phyloP scores from a whole-genome alignment of 2,329 filamentous ascomycete species.

The Trichophyton verrucosum region DNA sequence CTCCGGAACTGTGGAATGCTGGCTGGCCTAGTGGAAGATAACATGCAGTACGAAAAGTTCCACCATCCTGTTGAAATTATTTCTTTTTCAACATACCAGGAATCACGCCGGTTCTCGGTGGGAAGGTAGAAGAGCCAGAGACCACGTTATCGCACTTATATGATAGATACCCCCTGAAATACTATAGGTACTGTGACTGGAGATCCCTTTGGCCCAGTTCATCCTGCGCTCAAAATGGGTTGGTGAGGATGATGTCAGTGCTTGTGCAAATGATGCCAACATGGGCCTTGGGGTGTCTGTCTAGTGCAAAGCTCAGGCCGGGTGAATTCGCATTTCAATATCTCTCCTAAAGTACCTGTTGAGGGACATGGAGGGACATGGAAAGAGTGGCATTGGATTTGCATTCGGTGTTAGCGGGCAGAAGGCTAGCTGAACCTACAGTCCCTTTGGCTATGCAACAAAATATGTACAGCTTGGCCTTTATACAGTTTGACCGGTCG shows the following conservation, averaged over 20 bases:
- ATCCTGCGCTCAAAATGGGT: constrained; percentile 45
- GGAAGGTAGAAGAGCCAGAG: constrained; percentile 24
- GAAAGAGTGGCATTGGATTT: constrained; percentile 24
- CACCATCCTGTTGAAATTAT: constrained; percentile 34
- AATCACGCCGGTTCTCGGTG: constrained; percentile 39
- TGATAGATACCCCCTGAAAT: constrained; percentile 40
- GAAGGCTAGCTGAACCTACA: constrained; percentile 19
- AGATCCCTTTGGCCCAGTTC: constrained; percentile 50
- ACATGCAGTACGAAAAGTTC: constrained; percentile 47
- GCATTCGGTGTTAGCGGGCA: constrained; percentile 21
- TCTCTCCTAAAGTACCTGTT: constrained; percentile 32
- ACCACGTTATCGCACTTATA: constrained; percentile 44
- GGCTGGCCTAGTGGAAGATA: constrained; percentile 47
- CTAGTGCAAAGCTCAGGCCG: constrained; percentile 39
- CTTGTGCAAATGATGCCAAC: constrained; percentile 37
- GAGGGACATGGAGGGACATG: constrained; percentile 22
- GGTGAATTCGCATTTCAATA: constrained; percentile 41
- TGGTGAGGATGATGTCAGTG: constrained; percentile 34
- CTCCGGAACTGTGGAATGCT: no score
- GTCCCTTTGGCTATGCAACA: constrained; percentile 3
- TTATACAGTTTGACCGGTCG: no score
- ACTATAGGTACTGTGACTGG: constrained; percentile 34
- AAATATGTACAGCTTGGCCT: background rate
- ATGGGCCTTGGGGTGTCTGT: constrained; percentile 42
- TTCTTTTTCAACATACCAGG: constrained; percentile 19